Conservation (phyloP, 768 basidiomycete species). For the Rhodotorula taiwanensis region DNA sequence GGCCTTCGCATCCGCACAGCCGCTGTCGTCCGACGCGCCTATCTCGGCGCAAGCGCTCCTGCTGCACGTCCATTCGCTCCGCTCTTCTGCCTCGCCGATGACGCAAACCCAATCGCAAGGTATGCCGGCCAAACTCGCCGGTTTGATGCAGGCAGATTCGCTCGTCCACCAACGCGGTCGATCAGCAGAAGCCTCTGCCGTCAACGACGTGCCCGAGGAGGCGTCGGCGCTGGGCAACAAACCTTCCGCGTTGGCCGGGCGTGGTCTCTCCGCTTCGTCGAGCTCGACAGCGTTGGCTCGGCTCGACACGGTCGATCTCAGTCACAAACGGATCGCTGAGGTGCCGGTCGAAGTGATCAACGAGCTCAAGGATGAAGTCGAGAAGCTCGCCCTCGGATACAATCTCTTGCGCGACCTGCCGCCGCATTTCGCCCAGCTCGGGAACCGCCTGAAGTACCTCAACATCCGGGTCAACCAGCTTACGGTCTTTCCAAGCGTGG, state of each 20-base stretch:
- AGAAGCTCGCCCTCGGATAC: slow-evolving; percentile 68
- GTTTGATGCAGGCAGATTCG: not conserved
- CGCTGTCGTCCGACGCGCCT: slow-evolving; percentile 11
- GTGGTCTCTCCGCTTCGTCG: too few species aligned
- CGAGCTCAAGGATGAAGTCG: slow-evolving; percentile 62
- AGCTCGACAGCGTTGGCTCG: too few species aligned
- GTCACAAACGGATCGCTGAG: slow-evolving; percentile 68
- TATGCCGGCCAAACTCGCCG: not conserved
- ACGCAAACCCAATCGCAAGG: slow-evolving; percentile 28
- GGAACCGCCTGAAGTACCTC: slow-evolving; percentile 65
- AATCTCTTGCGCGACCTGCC: slow-evolving; percentile 77
- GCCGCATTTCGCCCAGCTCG: slow-evolving; percentile 62
- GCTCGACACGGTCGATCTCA: slow-evolving; percentile 68
- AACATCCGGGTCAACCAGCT: slow-evolving; percentile 82
- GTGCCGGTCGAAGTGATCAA: slow-evolving; percentile 68
- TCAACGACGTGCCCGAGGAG: not conserved
- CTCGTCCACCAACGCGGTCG: slow-evolving; percentile 22
- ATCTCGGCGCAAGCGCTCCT: slow-evolving; percentile 32
- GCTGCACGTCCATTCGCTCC: slow-evolving; percentile 29
- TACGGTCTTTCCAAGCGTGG: slow-evolving; percentile 74
- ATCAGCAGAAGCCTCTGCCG: slow-evolving; percentile 17
- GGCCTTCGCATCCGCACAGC: not conserved
- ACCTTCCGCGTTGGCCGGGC: too few species aligned
- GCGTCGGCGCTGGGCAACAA: not conserved
- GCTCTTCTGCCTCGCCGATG: slow-evolving; percentile 28